Evolutionary conservation across 768 basidiomycete genomes (phyloP).

Genomic region (Clitopilus hobsonii): DNA sequence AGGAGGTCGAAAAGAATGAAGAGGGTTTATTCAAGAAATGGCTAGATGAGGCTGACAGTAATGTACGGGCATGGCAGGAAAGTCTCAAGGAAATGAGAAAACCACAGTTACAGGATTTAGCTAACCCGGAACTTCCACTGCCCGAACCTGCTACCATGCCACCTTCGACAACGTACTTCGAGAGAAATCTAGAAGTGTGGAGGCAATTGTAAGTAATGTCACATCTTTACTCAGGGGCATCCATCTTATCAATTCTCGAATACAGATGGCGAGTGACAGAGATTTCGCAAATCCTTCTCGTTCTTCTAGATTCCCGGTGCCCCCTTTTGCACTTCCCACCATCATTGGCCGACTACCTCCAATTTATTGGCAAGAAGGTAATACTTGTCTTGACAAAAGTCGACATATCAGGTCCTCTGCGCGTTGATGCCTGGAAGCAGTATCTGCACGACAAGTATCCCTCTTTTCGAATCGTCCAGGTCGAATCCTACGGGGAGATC

Average conservation of each 20-base stretch:
- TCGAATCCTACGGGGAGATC: conserved; percentile 71
- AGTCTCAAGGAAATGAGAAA: conserved; percentile 10
- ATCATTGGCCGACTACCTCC: conserved; percentile 68
- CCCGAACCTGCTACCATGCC: conserved; percentile 32
- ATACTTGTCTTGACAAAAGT: conserved; percentile 85
- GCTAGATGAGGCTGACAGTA: conserved; percentile 60
- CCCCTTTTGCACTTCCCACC: conserved; percentile 84
- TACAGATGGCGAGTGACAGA: conserved; percentile 90
- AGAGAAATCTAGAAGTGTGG: conserved; percentile 93
- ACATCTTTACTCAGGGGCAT: background rate
- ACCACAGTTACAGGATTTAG: conserved; percentile 4
- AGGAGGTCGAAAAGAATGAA: conserved; percentile 87
- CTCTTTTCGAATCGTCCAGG: conserved; percentile 57
- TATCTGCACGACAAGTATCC: conserved; percentile 56
- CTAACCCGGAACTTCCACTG: conserved; percentile 5
- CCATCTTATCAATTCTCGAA: conserved; percentile 5
- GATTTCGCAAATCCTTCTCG: conserved; percentile 81
- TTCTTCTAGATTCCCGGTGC: conserved; percentile 87
- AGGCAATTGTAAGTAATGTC: conserved; percentile 68
- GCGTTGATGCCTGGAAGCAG: conserved; percentile 60
- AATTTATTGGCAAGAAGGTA: conserved; percentile 39
- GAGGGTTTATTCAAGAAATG: conserved; percentile 80
- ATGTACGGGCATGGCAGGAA: conserved; percentile 48
- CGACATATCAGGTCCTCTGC: conserved; percentile 71
- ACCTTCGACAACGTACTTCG: conserved; percentile 73